Percentiles rank a stretch among this genome's conserved stretches.
These are phyloP conservation scores for Pelargonium australe DNA, from an alignment of 441 rosid species.

Conservation along the genomic window DNA sequence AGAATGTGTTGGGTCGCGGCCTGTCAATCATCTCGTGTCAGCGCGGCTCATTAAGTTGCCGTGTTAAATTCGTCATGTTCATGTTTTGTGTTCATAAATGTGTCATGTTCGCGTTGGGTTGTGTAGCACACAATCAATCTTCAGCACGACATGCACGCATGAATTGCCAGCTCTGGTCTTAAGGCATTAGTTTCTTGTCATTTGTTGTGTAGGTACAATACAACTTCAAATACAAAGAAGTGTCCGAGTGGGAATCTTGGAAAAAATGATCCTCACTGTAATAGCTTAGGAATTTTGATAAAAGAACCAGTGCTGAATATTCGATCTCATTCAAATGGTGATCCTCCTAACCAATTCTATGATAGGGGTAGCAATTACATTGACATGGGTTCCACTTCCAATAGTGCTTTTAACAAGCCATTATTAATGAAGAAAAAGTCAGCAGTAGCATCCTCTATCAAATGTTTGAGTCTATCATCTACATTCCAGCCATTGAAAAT, in stretches of 20 bases:
- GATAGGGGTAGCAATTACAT: conserved; percentile 53
- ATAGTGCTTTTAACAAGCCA: conserved; percentile 22
- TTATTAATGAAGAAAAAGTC: conserved; percentile 34
- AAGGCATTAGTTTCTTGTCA: neutral
- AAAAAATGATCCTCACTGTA: conserved; percentile 54
- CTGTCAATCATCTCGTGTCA: too few species aligned
- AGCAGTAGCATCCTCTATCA: conserved; percentile 34
- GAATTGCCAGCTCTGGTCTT: too few species aligned
- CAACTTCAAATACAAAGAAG: conserved; percentile 49
- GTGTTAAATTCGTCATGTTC: too few species aligned
- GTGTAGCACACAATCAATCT: too few species aligned
- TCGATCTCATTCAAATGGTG: conserved; percentile 37
- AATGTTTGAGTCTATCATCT: conserved; percentile 30
- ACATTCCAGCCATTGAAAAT: conserved; percentile 38
- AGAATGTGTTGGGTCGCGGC: too few species aligned
- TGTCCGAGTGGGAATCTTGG: conserved; percentile 47
- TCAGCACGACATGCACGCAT: too few species aligned
- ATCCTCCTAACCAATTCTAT: conserved; percentile 41
- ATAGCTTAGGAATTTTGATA: conserved; percentile 37
- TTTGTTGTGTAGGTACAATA: conserved; percentile 43
- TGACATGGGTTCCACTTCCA: conserved; percentile 41
- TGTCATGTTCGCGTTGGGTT: too few species aligned
- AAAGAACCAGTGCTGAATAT: conserved; percentile 28
- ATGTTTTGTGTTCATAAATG: too few species aligned
- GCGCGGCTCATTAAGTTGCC: too few species aligned